A percentile compares a stretch with the other conserved stretches of the same genome.
These are phyloP conservation scores for Tylopilus sp. DNA, from an alignment of 1,284 basidiomycete genomes.

Conservation along the genomic window DNA sequence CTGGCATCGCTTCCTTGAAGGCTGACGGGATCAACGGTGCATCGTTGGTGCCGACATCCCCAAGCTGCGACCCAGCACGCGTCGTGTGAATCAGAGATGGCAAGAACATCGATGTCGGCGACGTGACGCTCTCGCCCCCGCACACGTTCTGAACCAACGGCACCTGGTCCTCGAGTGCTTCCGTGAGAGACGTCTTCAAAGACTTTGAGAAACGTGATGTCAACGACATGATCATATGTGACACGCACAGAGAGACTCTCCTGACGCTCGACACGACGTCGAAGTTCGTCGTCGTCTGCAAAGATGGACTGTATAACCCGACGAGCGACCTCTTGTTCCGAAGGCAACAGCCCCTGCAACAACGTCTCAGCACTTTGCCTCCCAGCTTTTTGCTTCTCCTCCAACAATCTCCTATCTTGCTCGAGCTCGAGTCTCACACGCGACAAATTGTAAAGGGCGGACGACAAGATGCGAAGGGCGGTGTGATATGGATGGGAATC, in stretches of 20 bases:
- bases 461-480: constrained; percentile 64
- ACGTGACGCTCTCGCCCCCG: constrained; percentile 3
- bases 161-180: constrained; percentile 66
- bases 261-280: constrained; percentile 48
- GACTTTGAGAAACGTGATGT: constrained; percentile 42
- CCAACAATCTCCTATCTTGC: constrained; percentile 46
- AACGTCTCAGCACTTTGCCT: constrained; percentile 48
- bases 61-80: constrained; percentile 3
- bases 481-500: constrained; percentile 61
- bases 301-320: constrained; percentile 67
- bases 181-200: constrained; percentile 62
- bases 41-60: not conserved
- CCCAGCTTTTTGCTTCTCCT: constrained; percentile 56
- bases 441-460: constrained; percentile 56
- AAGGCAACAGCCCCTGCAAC: constrained; percentile 52
- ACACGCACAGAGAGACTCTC: constrained; percentile 53
- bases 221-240: constrained; percentile 7
- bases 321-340: constrained; percentile 61
- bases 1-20: constrained; percentile 1
- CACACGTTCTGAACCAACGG: constrained; percentile 38
- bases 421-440: constrained; percentile 59
- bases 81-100: not conserved
- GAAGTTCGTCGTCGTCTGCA: constrained; percentile 55
- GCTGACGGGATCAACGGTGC: constrained; percentile 1
- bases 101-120: constrained; percentile 10